These are phyloP conservation scores for Mycena albidolilacea DNA, from an alignment of 768 basidiomycete genomes.

Conservation along the genomic window DNA sequence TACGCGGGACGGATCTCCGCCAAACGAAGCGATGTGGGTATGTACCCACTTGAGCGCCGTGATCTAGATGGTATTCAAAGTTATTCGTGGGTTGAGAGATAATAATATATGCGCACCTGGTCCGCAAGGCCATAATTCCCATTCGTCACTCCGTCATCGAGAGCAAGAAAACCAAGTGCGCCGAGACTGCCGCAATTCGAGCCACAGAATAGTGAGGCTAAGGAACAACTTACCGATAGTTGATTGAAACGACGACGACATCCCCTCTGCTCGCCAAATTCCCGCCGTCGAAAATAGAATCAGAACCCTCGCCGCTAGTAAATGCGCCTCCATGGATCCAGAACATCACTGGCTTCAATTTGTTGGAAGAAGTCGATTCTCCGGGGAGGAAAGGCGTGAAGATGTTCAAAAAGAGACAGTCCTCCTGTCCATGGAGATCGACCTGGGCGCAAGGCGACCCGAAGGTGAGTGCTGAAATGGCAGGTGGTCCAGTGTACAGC, in stretches of 20 bases:
- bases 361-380: constrained; percentile 32
- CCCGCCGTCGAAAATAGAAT: constrained; percentile 60
- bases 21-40: constrained; percentile 68
- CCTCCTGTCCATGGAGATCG: constrained; percentile 49
- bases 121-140: constrained; percentile 65
- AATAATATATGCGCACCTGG: constrained; percentile 49
- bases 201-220: constrained; percentile 53
- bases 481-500: constrained; percentile 44
- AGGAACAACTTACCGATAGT: constrained; percentile 53
- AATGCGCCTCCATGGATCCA: constrained; percentile 69
- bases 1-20: constrained; percentile 67
- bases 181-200: constrained; percentile 48
- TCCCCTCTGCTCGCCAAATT: constrained; percentile 61
- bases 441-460: constrained; percentile 52
- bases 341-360: constrained; percentile 61
- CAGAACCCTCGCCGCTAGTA: constrained; percentile 56
- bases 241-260: constrained; percentile 57
- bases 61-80: constrained; percentile 38
- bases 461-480: constrained; percentile 49
- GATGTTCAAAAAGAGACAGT: constrained; percentile 65
- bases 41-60: constrained; percentile 63
- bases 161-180: constrained; percentile 59
- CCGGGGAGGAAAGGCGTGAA: constrained; percentile 57
- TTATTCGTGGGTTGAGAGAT: neutral
- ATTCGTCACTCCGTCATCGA: constrained; percentile 58